A percentile compares a stretch with the other conserved stretches of the same genome.
These are phyloP conservation scores for Auriscalpium microsporum DNA, from an alignment of 768 basidiomycete species.

Conservation along the genomic window DNA sequence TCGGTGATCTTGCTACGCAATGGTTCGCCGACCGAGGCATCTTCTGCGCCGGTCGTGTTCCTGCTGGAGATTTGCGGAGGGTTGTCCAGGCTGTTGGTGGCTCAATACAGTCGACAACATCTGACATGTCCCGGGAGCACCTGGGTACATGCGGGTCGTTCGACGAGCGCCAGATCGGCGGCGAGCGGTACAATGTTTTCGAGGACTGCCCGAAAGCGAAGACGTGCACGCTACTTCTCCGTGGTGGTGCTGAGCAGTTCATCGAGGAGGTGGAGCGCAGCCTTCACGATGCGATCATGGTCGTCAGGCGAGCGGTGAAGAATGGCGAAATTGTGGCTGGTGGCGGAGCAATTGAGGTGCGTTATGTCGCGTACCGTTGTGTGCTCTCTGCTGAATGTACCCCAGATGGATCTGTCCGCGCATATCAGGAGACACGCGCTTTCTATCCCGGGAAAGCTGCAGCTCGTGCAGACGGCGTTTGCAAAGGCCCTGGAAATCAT, in stretches of 20 bases:
- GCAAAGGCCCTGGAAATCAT: slow-evolving; percentile 97
- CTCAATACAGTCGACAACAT: slow-evolving; percentile 88
- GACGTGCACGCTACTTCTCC: slow-evolving; percentile 89
- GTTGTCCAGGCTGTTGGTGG: slow-evolving; percentile 97
- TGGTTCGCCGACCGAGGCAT: slow-evolving; percentile 99
- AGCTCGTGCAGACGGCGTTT: slow-evolving; percentile 89
- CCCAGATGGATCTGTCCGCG: slow-evolving; percentile 94
- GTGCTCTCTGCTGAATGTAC: background rate
- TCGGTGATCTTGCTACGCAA: slow-evolving; percentile 96
- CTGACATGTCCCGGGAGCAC: slow-evolving; percentile 84
- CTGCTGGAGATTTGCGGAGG: slow-evolving; percentile 80
- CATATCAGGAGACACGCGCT: slow-evolving; percentile 85
- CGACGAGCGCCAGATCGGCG: slow-evolving; percentile 93
- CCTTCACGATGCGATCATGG: slow-evolving; percentile 98
- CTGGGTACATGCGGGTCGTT: slow-evolving; percentile 90
- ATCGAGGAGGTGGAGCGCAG: slow-evolving; percentile 97
- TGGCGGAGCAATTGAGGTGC: slow-evolving; percentile 92
- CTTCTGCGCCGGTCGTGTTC: slow-evolving; percentile 96
- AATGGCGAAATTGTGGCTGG: slow-evolving; percentile 97
- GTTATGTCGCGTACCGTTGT: slow-evolving; percentile 7
- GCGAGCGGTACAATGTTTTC: slow-evolving; percentile 94
- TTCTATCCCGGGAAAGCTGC: slow-evolving; percentile 91
- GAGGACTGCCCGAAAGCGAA: slow-evolving; percentile 89
- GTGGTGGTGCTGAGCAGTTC: slow-evolving; percentile 98
- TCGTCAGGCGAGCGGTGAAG: slow-evolving; percentile 94